phyloP scores from a whole-genome alignment of 2,329 filamentous ascomycete species.

The Colletotrichum sp. region DNA sequence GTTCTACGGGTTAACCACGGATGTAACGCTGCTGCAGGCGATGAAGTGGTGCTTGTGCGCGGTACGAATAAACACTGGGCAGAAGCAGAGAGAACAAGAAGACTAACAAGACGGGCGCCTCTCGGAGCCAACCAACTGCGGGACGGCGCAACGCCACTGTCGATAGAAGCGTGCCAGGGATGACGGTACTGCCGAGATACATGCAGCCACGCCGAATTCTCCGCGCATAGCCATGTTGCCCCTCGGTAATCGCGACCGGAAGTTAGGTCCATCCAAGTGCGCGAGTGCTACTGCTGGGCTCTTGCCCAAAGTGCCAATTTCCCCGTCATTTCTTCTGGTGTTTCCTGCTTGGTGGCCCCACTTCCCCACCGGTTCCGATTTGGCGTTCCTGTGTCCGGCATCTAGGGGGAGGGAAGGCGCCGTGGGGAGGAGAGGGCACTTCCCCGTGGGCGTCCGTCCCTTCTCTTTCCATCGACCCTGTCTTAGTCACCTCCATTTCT shows the following conservation, averaged over 20 bases:
- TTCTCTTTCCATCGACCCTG: neutral
- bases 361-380: slow-evolving; percentile 19
- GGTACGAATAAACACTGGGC: neutral
- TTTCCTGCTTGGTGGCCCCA: neutral
- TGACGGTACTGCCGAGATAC: slow-evolving; percentile 5
- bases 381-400: neutral
- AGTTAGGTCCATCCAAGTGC: neutral
- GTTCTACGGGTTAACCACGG: neutral
- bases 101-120: neutral
- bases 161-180: neutral
- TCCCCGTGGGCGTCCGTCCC: neutral
- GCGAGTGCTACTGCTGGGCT: neutral
- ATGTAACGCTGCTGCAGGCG: neutral
- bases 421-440: neutral
- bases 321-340: neutral
- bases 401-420: neutral
- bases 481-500: neutral
- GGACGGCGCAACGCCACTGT: slow-evolving; percentile 4
- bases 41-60: neutral
- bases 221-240: neutral
- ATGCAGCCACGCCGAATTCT: slow-evolving; percentile 7
- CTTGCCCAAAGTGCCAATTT: neutral
- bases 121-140: neutral
- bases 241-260: neutral
- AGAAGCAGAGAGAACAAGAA: neutral